These are phyloP conservation scores for Ascochyta clinopodiicola DNA, from an alignment of 2,329 filamentous ascomycete species.

Conservation along the genomic window DNA sequence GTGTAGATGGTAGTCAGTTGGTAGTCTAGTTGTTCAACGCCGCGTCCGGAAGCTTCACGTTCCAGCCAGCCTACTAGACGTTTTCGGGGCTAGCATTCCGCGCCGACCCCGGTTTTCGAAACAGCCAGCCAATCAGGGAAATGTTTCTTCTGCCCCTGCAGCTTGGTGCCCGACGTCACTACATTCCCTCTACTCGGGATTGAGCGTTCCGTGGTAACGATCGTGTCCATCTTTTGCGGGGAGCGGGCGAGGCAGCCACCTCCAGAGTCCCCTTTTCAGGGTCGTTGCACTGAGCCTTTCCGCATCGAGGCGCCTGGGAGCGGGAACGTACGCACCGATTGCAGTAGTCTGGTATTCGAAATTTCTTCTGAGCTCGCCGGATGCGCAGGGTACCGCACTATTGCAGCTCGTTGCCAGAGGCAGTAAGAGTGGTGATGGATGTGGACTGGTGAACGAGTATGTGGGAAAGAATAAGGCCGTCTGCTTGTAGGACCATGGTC, in stretches of 20 bases:
- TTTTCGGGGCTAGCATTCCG: constrained; percentile 1
- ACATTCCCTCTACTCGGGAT: constrained; percentile 1
- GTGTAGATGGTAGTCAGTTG: neutral
- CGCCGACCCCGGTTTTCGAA: neutral
- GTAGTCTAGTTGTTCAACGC: constrained; percentile 1
- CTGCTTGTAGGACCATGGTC: neutral
- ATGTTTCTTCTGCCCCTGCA: neutral
- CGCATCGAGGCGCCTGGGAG: neutral
- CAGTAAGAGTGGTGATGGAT: constrained; percentile 10
- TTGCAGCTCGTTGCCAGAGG: constrained; percentile 5
- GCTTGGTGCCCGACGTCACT: constrained; percentile 16
- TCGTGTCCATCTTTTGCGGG: constrained; percentile 1
- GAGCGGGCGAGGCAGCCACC: constrained; percentile 1
- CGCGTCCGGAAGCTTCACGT: constrained; percentile 8
- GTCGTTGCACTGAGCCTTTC: constrained; percentile 3
- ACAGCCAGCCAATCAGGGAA: constrained; percentile 4
- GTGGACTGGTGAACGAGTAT: neutral
- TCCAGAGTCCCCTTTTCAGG: neutral
- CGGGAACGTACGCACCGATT: neutral
- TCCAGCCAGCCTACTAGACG: constrained; percentile 4
- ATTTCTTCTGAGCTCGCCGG: neutral
- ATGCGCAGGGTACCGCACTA: constrained; percentile 6
- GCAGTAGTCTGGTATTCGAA: neutral
- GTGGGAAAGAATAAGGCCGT: neutral
- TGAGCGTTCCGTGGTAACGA: constrained; percentile 4